phyloP scores from a whole-genome alignment of 176 grass and related monocot species.

The Aegilops sharonensis region DNA sequence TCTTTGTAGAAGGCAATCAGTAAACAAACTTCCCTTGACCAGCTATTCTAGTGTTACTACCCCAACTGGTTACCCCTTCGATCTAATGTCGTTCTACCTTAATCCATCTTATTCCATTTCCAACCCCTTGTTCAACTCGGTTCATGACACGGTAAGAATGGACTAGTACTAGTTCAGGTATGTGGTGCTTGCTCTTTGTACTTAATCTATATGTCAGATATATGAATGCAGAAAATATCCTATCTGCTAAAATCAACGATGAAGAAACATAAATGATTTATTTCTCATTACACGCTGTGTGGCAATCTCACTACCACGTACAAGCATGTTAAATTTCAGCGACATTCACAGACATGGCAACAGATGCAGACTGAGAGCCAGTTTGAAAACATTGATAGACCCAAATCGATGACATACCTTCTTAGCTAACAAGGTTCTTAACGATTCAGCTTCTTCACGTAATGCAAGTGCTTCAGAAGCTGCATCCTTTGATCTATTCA shows the following conservation, averaged over 20 bases:
- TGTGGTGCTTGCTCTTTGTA: neutral
- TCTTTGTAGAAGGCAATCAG: neutral
- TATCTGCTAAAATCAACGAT: neutral
- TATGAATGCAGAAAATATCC: neutral
- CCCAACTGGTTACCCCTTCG: neutral
- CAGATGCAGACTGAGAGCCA: constrained; percentile 9
- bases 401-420: constrained; percentile 48
- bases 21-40: neutral
- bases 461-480: constrained; percentile 69
- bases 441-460: constrained; percentile 68
- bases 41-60: neutral
- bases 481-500: constrained; percentile 80
- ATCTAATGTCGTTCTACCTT: neutral
- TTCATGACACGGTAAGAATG: neutral
- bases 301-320: neutral
- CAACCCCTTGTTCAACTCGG: neutral
- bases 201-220: neutral
- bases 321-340: neutral
- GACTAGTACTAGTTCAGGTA: neutral
- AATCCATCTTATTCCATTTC: neutral
- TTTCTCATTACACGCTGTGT: neutral
- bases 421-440: constrained; percentile 59
- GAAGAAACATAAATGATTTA: constrained; percentile 17
- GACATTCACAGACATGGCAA: neutral
- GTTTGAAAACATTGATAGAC: neutral